These are phyloP conservation scores for Salix arbutifolia DNA, from an alignment of 345 rosid genomes.

Conservation along the genomic window DNA sequence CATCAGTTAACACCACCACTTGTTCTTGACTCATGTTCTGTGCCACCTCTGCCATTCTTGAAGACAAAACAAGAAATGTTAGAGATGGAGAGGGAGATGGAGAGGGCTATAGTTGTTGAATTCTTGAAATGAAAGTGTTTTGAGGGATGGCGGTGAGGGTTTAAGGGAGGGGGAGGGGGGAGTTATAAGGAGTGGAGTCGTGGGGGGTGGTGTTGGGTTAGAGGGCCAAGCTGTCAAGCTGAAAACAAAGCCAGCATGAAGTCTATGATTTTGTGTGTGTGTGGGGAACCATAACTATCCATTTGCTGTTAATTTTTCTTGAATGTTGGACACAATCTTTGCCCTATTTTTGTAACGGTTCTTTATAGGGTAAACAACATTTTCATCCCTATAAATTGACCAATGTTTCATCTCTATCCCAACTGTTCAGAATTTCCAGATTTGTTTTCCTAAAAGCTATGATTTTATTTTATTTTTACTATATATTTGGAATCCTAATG, in stretches of 20 bases:
- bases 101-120: not conserved
- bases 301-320: not conserved
- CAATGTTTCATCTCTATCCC: not conserved
- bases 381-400: not conserved
- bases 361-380: not conserved
- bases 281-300: not conserved
- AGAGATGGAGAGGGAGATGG: not conserved
- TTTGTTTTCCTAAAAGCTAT: not conserved
- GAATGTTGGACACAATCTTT: not conserved
- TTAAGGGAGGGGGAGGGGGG: not conserved
- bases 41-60: conserved; percentile 18
- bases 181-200: conserved; percentile 1
- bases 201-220: not conserved
- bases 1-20: conserved; percentile 13
- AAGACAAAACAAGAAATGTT: not conserved
- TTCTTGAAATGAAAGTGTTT: not conserved
- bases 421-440: not conserved
- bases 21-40: not conserved
- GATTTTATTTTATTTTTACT: not conserved
- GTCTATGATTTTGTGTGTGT: not conserved
- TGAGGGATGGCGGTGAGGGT: not conserved
- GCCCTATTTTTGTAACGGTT: not conserved
- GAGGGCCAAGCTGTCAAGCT: not conserved
- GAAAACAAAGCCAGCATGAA: not conserved
- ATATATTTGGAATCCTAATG: no score